A percentile compares a stretch with the other conserved stretches of the same genome.
Evolutionary conservation across 1,284 basidiomycete species (phyloP).

Genomic region (Melampsora abietis-canadensis): DNA sequence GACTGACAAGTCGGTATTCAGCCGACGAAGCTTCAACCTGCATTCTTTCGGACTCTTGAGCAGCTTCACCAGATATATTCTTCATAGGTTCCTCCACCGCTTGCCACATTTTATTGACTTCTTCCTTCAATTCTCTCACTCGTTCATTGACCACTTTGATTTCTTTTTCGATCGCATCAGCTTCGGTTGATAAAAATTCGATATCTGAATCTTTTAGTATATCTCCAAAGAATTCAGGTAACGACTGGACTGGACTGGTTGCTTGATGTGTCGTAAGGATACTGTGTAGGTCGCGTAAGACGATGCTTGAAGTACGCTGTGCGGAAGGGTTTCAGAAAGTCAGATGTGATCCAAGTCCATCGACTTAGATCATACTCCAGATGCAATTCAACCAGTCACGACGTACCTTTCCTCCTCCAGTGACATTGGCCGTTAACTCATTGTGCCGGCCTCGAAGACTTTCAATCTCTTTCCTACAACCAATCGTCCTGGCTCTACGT

Average conservation of each 20-base stretch:
- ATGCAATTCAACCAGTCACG: not conserved
- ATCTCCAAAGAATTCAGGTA: constrained; percentile 44
- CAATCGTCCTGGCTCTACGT: constrained; percentile 69
- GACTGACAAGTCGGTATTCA: constrained; percentile 86
- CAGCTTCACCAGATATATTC: not conserved
- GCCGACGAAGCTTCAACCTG: constrained; percentile 51
- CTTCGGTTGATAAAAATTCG: constrained; percentile 54
- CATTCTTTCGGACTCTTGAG: constrained; percentile 7
- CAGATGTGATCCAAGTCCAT: not conserved
- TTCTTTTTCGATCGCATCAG: constrained; percentile 56
- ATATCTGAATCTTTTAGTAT: constrained; percentile 56
- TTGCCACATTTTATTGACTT: constrained; percentile 74
- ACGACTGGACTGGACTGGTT: constrained; percentile 49
- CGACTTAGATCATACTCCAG: constrained; percentile 6
- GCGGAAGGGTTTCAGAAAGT: not conserved
- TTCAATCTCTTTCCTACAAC: constrained; percentile 66
- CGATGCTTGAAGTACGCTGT: constrained; percentile 60
- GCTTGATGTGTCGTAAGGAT: constrained; percentile 32
- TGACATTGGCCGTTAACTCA: constrained; percentile 68
- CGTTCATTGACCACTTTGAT: constrained; percentile 63
- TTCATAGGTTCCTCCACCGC: constrained; percentile 58
- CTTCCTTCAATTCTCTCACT: constrained; percentile 63
- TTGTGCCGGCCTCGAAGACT: constrained; percentile 61
- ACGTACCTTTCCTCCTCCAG: constrained; percentile 55
- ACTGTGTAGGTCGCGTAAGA: constrained; percentile 56